These are phyloP conservation scores for Penicillium canariense DNA, from an alignment of 495 filamentous ascomycete genomes.

Conservation along the genomic window DNA sequence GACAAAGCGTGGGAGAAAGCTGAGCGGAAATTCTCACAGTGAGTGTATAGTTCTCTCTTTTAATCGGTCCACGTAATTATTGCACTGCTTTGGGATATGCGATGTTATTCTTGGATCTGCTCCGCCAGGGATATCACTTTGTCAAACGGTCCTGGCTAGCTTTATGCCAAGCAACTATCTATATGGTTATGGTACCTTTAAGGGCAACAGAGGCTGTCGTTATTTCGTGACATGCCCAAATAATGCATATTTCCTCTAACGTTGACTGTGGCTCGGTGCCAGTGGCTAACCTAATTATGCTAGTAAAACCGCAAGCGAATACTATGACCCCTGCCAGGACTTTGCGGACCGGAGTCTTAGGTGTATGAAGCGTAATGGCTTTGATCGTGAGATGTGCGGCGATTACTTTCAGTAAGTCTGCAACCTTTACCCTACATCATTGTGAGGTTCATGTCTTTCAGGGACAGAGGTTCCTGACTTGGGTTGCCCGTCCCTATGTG, in stretches of 20 bases:
- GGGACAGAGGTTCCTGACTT: no score
- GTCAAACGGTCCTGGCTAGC: neutral
- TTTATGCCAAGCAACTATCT: neutral
- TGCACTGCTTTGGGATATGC: neutral
- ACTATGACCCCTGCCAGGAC: slow-evolving; percentile 91
- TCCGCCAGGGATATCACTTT: neutral
- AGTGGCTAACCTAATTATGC: slow-evolving; percentile 11
- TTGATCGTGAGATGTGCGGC: slow-evolving; percentile 78
- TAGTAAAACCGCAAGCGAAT: slow-evolving; percentile 82
- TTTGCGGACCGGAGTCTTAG: slow-evolving; percentile 81
- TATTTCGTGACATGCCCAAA: neutral
- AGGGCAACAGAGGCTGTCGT: neutral
- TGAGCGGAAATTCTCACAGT: slow-evolving; percentile 43
- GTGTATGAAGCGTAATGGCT: slow-evolving; percentile 83
- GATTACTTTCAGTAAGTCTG: slow-evolving; percentile 88
- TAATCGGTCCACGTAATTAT: neutral
- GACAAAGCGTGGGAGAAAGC: slow-evolving; percentile 38
- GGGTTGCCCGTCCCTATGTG: no score
- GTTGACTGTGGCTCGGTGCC: neutral
- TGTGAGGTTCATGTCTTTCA: no score
- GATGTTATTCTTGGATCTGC: neutral
- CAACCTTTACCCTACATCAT: no score
- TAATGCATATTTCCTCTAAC: neutral
- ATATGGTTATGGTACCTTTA: no score
- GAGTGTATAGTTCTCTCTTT: slow-evolving; percentile 16